These are phyloP conservation scores for Aspergillus amoenus DNA, from an alignment of 2,329 filamentous ascomycete species.

Conservation along the genomic window DNA sequence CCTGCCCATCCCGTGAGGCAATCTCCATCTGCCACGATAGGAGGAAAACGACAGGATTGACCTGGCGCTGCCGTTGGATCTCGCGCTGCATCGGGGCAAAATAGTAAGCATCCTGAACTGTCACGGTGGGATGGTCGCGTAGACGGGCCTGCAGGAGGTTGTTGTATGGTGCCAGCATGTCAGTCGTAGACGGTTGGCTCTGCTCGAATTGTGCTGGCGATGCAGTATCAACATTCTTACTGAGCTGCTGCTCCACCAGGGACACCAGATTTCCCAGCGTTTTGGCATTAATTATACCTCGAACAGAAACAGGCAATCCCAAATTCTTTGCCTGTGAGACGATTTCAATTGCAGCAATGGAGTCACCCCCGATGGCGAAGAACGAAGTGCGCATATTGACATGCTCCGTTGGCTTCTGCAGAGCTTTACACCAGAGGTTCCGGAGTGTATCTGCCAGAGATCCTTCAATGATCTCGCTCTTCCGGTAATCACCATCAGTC, in stretches of 20 bases:
- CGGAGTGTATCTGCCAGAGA: neutral
- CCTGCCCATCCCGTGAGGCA: neutral
- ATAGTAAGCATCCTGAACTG: neutral
- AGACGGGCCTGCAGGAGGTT: neutral
- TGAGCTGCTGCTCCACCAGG: neutral
- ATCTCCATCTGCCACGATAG: neutral
- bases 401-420: neutral
- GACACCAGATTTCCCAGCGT: neutral
- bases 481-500: neutral
- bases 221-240: neutral
- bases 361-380: neutral
- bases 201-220: neutral
- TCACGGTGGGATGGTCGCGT: neutral
- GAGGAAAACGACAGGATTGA: neutral
- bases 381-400: neutral
- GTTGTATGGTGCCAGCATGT: neutral
- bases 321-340: neutral
- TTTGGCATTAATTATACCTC: neutral
- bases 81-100: neutral
- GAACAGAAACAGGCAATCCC: neutral
- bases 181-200: neutral
- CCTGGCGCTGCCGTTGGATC: neutral
- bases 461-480: neutral
- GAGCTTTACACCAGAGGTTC: neutral
- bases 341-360: neutral